A percentile compares a stretch with the other conserved stretches of the same genome.
phyloP scores from a whole-genome alignment of 148 eudicot species.

The Diospyros lotus region DNA sequence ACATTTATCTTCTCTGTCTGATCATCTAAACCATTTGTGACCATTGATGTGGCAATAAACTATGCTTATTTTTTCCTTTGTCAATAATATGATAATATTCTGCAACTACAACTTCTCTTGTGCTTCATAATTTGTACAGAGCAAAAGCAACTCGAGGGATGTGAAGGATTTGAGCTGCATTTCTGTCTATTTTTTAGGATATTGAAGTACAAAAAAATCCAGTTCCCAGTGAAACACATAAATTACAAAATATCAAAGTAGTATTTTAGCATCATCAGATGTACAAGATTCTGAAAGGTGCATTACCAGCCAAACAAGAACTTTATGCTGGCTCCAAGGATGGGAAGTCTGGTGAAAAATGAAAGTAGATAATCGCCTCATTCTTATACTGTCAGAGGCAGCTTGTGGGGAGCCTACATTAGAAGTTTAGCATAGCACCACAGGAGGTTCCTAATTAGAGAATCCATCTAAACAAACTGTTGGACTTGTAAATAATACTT shows the following conservation, averaged over 20 bases:
- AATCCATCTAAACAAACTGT: neutral
- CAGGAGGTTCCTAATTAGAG: neutral
- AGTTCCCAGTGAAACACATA: neutral
- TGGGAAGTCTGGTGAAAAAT: constrained; percentile 48
- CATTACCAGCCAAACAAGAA: constrained; percentile 78
- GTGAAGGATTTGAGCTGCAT: neutral
- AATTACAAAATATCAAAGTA: neutral
- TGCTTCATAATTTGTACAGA: neutral
- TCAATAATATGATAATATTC: neutral
- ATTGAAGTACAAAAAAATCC: neutral
- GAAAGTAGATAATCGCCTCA: constrained; percentile 44
- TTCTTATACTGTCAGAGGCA: constrained; percentile 19
- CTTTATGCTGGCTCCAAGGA: constrained; percentile 67
- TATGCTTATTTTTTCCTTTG: neutral
- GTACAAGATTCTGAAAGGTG: neutral
- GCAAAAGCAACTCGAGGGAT: neutral
- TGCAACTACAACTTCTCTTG: neutral
- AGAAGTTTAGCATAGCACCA: neutral
- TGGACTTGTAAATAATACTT: neutral
- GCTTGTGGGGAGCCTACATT: constrained; percentile 15
- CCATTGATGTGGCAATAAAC: neutral
- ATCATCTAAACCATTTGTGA: neutral
- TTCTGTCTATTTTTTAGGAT: neutral
- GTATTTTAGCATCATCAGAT: neutral
- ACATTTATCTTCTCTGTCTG: neutral